These are phyloP conservation scores for Lolium rigidum DNA, from an alignment of 176 grass and related monocot species.

Conservation along the genomic window DNA sequence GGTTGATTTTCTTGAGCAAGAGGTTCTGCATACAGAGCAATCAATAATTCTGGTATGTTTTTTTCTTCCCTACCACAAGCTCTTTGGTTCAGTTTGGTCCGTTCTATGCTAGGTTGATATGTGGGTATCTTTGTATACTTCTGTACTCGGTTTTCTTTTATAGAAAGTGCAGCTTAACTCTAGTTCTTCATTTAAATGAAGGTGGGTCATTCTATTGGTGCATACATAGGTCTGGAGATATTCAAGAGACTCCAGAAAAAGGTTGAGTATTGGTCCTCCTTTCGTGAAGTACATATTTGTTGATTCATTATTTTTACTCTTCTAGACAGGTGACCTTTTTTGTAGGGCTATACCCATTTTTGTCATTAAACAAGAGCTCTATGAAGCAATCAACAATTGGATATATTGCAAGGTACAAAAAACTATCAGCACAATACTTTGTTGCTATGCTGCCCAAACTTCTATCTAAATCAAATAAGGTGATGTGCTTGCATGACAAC, in stretches of 20 bases:
- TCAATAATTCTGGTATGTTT: conserved; percentile 69
- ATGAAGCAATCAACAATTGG: conserved; percentile 68
- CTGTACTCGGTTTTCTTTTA: background rate
- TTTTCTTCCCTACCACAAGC: background rate
- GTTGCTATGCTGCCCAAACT: conserved; percentile 10
- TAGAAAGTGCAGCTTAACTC: background rate
- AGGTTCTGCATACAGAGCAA: conserved; percentile 54
- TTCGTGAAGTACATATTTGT: conserved; percentile 1
- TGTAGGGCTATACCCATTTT: conserved; percentile 95
- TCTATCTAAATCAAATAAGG: conserved; percentile 27
- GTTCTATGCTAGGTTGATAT: background rate
- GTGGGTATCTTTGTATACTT: background rate
- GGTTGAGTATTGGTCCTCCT: conserved; percentile 45
- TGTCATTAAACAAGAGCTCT: conserved; percentile 80
- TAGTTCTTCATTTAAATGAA: conserved; percentile 42
- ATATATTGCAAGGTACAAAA: conserved; percentile 70
- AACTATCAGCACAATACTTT: background rate
- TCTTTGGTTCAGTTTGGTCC: conserved; percentile 26
- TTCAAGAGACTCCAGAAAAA: conserved; percentile 74
- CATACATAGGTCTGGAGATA: conserved; percentile 80
- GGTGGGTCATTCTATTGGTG: conserved; percentile 97
- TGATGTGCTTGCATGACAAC: background rate
- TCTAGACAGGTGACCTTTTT: conserved; percentile 61
- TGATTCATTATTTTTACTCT: conserved; percentile 43
- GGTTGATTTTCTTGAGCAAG: conserved; percentile 84